Conservation (phyloP, 75 land plant species). For the Cryptomeria japonica region DNA sequence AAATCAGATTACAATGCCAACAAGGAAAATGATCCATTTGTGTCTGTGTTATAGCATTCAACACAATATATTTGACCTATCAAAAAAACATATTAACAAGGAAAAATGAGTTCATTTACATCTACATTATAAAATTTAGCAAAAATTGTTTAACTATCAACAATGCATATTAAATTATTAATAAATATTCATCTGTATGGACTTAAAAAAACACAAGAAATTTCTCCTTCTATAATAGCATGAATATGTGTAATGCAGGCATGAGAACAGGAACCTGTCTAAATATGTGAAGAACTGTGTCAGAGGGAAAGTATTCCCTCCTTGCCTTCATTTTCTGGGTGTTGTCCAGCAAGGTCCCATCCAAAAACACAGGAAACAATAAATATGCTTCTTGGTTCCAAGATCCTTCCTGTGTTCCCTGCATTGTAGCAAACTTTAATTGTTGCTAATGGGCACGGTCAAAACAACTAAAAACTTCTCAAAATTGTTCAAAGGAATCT, state of each 20-base stretch:
- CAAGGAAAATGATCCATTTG: not conserved
- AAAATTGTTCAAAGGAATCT: not conserved
- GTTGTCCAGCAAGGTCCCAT: conserved; percentile 91
- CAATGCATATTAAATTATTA: not conserved
- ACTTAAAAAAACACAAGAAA: not conserved
- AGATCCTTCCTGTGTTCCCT: conserved; percentile 66
- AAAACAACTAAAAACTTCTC: not conserved
- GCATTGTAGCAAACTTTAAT: not conserved
- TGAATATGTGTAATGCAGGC: not conserved
- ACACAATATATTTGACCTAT: not conserved
- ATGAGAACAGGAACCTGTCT: conserved; percentile 59
- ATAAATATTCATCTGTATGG: not conserved
- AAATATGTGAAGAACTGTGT: conserved; percentile 85
- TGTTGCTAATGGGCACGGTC: not conserved
- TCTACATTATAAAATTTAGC: not conserved
- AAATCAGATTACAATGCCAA: not conserved
- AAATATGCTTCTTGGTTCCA: conserved; percentile 96
- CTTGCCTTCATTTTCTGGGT: conserved; percentile 65
- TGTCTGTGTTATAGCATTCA: not conserved
- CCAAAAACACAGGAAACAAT: conserved; percentile 86
- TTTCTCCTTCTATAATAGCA: not conserved
- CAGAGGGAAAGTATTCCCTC: conserved; percentile 72
- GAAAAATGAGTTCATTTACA: not conserved
- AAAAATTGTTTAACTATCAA: not conserved
- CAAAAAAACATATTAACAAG: not conserved